Percentiles rank a stretch among this genome's conserved stretches.
These are phyloP conservation scores for Russula olivacea DNA, from an alignment of 768 basidiomycete genomes.

Conservation along the genomic window DNA sequence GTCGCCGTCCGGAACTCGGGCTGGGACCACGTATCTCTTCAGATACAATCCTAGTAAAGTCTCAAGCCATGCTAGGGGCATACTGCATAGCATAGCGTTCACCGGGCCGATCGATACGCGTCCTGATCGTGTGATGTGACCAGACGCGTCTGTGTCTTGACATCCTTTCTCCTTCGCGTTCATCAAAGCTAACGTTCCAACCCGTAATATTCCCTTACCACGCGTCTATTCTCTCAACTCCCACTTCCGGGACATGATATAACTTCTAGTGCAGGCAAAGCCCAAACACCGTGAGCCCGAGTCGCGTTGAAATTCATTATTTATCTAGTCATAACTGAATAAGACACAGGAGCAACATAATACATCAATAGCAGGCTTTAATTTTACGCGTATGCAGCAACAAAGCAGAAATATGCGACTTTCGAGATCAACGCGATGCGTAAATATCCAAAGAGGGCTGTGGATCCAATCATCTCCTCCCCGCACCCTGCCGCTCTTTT, in stretches of 20 bases:
- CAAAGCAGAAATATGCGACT: not conserved
- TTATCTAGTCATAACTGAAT: not conserved
- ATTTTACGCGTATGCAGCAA: constrained; percentile 2
- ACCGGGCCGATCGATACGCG: not conserved
- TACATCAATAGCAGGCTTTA: constrained; percentile 17
- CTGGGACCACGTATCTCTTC: too few relatives aligned
- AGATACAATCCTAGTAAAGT: too few relatives aligned
- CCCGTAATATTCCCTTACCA: not conserved
- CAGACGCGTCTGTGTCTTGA: not conserved
- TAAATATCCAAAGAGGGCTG: not conserved
- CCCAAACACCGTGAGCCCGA: not conserved
- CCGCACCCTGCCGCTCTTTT: constrained; percentile 13
- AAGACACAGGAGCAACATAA: not conserved
- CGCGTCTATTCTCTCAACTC: not conserved
- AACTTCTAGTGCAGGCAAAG: not conserved
- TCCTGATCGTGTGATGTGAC: constrained; percentile 2
- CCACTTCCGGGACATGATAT: not conserved
- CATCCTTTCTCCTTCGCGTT: not conserved
- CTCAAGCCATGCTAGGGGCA: too few relatives aligned
- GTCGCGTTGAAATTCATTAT: too few relatives aligned
- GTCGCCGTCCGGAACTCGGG: too few relatives aligned
- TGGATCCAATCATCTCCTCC: constrained; percentile 10
- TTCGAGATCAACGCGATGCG: not conserved
- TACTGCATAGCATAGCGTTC: too few relatives aligned
- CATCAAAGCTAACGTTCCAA: not conserved